Conservation (phyloP, 2,329 filamentous ascomycete species). For the Scedosporium dehoogii region DNA sequence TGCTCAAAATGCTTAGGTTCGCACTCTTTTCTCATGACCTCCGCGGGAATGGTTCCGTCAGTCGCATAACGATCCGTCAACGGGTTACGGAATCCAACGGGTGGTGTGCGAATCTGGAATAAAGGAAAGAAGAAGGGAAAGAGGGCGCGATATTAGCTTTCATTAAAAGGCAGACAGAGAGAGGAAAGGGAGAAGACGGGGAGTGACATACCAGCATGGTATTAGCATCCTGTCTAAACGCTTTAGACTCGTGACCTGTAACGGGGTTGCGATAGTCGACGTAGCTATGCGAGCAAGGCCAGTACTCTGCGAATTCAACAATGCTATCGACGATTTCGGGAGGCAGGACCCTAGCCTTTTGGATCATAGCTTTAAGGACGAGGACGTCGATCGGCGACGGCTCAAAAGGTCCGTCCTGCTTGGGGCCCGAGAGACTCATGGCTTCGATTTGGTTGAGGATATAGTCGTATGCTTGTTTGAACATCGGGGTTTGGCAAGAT, state of each 20-base stretch:
- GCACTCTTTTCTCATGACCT: neutral
- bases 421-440: slow-evolving; percentile 1
- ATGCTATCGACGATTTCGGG: slow-evolving; percentile 45
- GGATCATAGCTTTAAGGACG: slow-evolving; percentile 37
- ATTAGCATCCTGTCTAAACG: slow-evolving; percentile 1
- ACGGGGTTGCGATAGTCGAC: slow-evolving; percentile 16
- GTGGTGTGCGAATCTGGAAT: slow-evolving; percentile 28
- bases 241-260: neutral
- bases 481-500: neutral
- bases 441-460: neutral
- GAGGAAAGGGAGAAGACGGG: neutral
- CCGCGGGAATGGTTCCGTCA: neutral
- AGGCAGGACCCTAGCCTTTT: slow-evolving; percentile 33
- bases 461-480: neutral
- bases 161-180: too few species aligned
- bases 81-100: slow-evolving; percentile 25
- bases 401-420: slow-evolving; percentile 17
- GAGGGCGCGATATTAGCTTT: too few species aligned
- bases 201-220: neutral
- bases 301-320: slow-evolving; percentile 53
- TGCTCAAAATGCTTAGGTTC: neutral
- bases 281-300: slow-evolving; percentile 37
- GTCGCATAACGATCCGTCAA: neutral
- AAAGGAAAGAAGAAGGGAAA: neutral
- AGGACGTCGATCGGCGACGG: slow-evolving; percentile 39